These are phyloP conservation scores for Pythium aristosporum DNA, from an alignment of 352 stramenopile species.

Conservation along the genomic window DNA sequence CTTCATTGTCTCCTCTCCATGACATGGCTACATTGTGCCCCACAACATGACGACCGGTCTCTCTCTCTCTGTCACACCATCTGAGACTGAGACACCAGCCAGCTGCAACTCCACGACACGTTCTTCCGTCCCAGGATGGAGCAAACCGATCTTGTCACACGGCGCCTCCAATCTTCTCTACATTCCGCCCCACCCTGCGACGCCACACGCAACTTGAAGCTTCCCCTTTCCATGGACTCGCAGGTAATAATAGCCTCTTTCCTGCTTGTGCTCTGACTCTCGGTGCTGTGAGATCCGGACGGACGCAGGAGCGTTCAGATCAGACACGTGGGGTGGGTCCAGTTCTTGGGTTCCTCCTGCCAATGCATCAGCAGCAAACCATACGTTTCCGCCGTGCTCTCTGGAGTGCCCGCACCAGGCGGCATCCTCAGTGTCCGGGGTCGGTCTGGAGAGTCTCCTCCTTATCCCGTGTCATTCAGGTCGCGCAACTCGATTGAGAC, in stretches of 20 bases:
- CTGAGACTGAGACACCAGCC: constrained; percentile 4
- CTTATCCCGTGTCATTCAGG: background rate
- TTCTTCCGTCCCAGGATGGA: background rate
- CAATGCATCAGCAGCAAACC: background rate
- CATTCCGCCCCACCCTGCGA: background rate
- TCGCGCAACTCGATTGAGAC: background rate
- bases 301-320: constrained; percentile 2
- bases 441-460: background rate
- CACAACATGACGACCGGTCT: constrained; percentile 11
- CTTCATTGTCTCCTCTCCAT: background rate
- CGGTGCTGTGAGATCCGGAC: background rate
- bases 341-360: background rate
- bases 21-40: constrained; percentile 14
- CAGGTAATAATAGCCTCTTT: constrained; percentile 9
- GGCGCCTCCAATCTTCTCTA: no score
- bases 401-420: background rate
- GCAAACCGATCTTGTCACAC: background rate
- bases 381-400: background rate
- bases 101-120: background rate
- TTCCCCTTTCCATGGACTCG: background rate
- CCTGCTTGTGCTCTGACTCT: constrained; percentile 12
- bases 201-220: constrained; percentile 2
- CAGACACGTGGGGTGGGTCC: constrained; percentile 6
- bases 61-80: background rate
- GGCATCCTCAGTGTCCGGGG: background rate